Base-by-base conservation (phyloP, 495 filamentous ascomycete species). In the Penicillium angulare region DNA sequence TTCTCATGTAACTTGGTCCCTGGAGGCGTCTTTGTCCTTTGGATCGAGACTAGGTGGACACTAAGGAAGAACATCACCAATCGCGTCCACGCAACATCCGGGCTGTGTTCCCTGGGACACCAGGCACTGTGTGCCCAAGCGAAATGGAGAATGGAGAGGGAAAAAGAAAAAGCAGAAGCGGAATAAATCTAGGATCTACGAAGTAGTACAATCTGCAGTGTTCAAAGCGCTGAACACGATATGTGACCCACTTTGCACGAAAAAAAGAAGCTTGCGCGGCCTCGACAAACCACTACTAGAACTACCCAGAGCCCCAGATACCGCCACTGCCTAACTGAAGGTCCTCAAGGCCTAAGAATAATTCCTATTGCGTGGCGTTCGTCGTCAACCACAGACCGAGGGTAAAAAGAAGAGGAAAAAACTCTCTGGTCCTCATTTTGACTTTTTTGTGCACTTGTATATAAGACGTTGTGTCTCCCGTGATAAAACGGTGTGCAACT, bases 371-470 rank as follows among this genome's bases (percentile, higher is more conserved):
- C 65, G 64, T 70, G 64, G 64, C 65, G 60, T 43, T 49, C 51
- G 58, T 60, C 60, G 60, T 66, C 62, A 63, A 64, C 60, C 36
- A 46, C n/a, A n/a, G n/a, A n/a, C n/a, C n/a, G n/a, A n/a, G n/a
- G n/a, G 10, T n/a, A 15, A 15, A 24, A 24, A 24, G 27, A 57
- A 27, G 5, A 10, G 10, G 5, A 27, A 27, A 31, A 31, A 6
- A 31, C 2, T 9, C 2, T 31, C 13, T 31, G 2, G 13, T 31
- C 13, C 27, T 31, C 26, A n/a, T 27, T 2, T 9, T 9, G 27
- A 7, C 6, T 17, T 27, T 43, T 8, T 40, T 43, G 26, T 29
- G 27, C 39, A 24, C 10, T 51, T 48, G 36, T 47, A 57, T 53
- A 60, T 59, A 62, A 65, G 63, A 47, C 47, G 47, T 12, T 12